Evolutionary conservation across 352 stramenopile species (phyloP).

Genomic region (Globisporangium uncinulatum): DNA sequence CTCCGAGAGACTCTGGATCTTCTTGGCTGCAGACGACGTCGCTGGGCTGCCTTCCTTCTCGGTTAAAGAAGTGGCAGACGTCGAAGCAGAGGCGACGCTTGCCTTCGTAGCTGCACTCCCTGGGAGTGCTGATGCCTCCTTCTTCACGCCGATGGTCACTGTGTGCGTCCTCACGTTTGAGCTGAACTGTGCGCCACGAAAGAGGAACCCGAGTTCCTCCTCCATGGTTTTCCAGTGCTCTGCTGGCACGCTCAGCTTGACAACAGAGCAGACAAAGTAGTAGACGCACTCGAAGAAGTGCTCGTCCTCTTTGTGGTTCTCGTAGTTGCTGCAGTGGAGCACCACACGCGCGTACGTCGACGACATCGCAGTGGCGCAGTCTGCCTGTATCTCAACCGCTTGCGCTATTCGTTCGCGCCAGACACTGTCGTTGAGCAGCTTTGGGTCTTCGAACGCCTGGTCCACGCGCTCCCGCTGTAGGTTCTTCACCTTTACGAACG

Average conservation of each 20-base stretch:
- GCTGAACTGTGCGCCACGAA: slow-evolving; percentile 70
- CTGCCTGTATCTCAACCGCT: slow-evolving; percentile 22
- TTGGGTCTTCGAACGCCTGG: slow-evolving; percentile 19
- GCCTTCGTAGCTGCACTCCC: background rate
- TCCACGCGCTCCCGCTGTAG: slow-evolving; percentile 38
- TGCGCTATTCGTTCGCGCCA: slow-evolving; percentile 22
- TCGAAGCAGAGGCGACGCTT: background rate
- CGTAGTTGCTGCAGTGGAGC: slow-evolving; percentile 79
- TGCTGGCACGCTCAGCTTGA: slow-evolving; percentile 50
- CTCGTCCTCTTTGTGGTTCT: slow-evolving; percentile 80
- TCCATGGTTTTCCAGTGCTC: slow-evolving; percentile 60
- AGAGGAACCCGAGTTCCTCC: slow-evolving; percentile 67
- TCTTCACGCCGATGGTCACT: slow-evolving; percentile 5
- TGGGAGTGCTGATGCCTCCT: slow-evolving; percentile 5
- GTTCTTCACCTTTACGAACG: slow-evolving; percentile 51
- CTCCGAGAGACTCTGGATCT: slow-evolving; percentile 42
- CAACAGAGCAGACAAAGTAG: slow-evolving; percentile 68
- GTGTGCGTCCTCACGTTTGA: slow-evolving; percentile 46
- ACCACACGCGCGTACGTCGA: slow-evolving; percentile 60
- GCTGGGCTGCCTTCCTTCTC: slow-evolving; percentile 5
- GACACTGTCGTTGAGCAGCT: slow-evolving; percentile 16
- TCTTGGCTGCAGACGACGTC: slow-evolving; percentile 10
- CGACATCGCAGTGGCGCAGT: slow-evolving; percentile 33
- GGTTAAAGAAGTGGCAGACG: slow-evolving; percentile 2
- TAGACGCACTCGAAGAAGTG: slow-evolving; percentile 80